Evolutionary conservation across 257 asterid species (phyloP).

Genomic region (Nicotiana undulata): DNA sequence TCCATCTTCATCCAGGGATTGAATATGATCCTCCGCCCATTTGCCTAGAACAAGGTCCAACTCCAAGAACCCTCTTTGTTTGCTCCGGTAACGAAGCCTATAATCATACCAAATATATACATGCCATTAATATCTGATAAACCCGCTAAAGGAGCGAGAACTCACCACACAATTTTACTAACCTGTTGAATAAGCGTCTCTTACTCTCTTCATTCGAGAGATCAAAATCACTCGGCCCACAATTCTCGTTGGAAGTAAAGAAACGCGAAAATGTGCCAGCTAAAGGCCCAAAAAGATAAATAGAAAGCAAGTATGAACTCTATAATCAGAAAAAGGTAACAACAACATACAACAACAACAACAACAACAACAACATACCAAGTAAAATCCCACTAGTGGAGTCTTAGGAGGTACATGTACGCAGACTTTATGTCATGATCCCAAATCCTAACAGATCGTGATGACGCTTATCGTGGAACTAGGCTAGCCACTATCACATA

Average conservation of each 20-base stretch:
- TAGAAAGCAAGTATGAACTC: background rate
- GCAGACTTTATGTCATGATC: no score
- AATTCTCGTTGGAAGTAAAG: constrained; percentile 35
- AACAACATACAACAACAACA: no score
- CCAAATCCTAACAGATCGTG: no score
- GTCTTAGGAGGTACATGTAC: no score
- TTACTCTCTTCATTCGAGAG: constrained; percentile 64
- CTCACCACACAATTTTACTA: background rate
- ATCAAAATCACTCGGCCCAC: constrained; percentile 36
- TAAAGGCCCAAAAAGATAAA: constrained; percentile 40
- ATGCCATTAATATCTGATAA: background rate
- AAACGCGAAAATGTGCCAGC: constrained; percentile 37
- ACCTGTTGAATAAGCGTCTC: constrained; percentile 77
- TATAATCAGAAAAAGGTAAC: no score
- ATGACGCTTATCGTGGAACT: no score
- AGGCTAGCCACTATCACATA: no score
- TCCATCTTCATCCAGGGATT: constrained; percentile 60
- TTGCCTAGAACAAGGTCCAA: constrained; percentile 80
- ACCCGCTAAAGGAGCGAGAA: background rate
- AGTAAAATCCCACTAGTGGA: no score
- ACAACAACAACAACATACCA: no score
- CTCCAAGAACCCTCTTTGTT: constrained; percentile 88
- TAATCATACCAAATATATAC: background rate
- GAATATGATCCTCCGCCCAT: constrained; percentile 86
- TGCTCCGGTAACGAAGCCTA: constrained; percentile 80